Conservation (phyloP, 257 asterid genomes). For the Misopates orontium region DNA sequence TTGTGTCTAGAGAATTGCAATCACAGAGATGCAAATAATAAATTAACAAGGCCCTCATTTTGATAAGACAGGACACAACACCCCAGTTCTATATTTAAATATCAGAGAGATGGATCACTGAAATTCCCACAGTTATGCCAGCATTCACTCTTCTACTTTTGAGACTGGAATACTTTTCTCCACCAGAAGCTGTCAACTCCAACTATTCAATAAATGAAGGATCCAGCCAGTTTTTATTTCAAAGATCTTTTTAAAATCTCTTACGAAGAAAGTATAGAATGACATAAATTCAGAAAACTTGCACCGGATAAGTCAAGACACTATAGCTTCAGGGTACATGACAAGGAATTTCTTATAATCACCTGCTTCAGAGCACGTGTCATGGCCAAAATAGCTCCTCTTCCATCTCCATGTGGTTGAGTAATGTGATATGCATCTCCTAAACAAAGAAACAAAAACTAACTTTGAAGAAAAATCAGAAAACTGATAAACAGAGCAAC, state of each 20-base stretch:
- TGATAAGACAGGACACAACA: too few relatives aligned
- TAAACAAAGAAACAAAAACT: constrained; percentile 33
- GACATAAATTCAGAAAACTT: background rate
- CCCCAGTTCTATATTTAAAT: too few relatives aligned
- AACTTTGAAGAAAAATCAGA: constrained; percentile 22
- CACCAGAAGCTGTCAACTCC: too few relatives aligned
- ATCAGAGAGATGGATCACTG: too few relatives aligned
- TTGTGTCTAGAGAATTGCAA: too few relatives aligned
- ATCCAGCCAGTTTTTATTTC: too few relatives aligned
- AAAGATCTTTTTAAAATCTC: background rate
- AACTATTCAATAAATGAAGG: too few relatives aligned
- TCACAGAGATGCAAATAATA: too few relatives aligned
- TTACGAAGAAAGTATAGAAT: background rate
- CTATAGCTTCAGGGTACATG: background rate
- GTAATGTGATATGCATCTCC: constrained; percentile 97
- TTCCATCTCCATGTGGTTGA: constrained; percentile 85
- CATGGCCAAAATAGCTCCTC: constrained; percentile 95
- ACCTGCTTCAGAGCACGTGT: constrained; percentile 87
- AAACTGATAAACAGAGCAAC: constrained; percentile 1
- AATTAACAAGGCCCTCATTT: too few relatives aligned
- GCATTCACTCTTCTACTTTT: too few relatives aligned
- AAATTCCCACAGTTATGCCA: too few relatives aligned
- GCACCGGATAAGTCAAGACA: background rate
- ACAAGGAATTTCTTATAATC: background rate
- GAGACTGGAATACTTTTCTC: too few relatives aligned